phyloP scores from a whole-genome alignment of 2,329 filamentous ascomycete species.

The Hymenoscyphus infarciens region DNA sequence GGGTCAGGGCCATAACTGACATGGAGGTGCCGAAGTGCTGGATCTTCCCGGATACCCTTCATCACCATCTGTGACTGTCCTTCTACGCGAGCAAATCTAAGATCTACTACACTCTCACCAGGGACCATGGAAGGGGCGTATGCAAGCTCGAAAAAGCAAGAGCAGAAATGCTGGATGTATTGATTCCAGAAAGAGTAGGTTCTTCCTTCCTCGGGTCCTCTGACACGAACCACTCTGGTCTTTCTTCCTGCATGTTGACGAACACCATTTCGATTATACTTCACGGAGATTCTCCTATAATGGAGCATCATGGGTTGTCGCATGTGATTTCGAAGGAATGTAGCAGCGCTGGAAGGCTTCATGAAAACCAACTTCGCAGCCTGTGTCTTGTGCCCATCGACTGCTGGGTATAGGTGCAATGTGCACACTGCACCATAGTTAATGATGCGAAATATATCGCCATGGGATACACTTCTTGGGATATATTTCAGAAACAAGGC shows the following conservation, averaged over 20 bases:
- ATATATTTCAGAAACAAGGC: not conserved
- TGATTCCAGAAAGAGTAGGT: not conserved
- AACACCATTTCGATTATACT: conserved; percentile 8
- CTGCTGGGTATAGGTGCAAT: not conserved
- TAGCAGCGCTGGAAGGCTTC: not conserved
- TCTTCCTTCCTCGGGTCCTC: conserved; percentile 6
- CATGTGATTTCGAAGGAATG: not conserved
- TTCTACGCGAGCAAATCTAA: conserved; percentile 17
- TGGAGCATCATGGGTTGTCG: not conserved
- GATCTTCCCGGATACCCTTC: conserved; percentile 2
- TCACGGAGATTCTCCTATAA: not conserved
- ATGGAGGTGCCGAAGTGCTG: not conserved
- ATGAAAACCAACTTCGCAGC: conserved; percentile 1
- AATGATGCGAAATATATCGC: not conserved
- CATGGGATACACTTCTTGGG: not conserved
- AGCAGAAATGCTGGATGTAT: not conserved
- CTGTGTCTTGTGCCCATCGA: not conserved
- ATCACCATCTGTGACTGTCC: conserved; percentile 12
- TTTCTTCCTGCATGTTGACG: not conserved
- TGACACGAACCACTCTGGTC: conserved; percentile 12
- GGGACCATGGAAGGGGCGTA: not conserved
- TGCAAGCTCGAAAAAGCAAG: not conserved
- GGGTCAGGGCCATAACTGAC: conserved; percentile 10
- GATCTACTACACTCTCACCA: conserved; percentile 12
- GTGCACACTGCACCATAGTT: not conserved